Evolutionary conservation across 768 basidiomycete genomes (phyloP).

Genomic region (Sistotremastrum niveocremeum): DNA sequence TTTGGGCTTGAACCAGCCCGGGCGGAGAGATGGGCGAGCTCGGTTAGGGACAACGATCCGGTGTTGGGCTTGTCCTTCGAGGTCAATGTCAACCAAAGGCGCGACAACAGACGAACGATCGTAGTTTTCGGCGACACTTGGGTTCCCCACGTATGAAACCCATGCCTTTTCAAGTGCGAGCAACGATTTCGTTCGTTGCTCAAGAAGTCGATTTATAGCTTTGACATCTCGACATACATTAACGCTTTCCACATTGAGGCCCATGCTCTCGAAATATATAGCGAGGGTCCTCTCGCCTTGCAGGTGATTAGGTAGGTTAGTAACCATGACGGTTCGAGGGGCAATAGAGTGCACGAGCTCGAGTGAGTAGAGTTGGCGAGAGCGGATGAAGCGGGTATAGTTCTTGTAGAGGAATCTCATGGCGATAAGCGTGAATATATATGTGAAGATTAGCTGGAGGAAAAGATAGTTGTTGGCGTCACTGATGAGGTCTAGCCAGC

Average conservation of each 20-base stretch:
- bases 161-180: constrained; percentile 72
- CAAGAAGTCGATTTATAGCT: constrained; percentile 55
- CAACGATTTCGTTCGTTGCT: constrained; percentile 69
- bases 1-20: constrained; percentile 57
- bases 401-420: constrained; percentile 82
- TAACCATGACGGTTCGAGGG: constrained; percentile 84
- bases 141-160: constrained; percentile 89
- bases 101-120: constrained; percentile 47
- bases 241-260: constrained; percentile 82
- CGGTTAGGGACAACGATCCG: constrained; percentile 65
- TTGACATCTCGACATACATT: constrained; percentile 77
- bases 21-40: constrained; percentile 61
- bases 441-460: constrained; percentile 85
- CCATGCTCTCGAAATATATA: constrained; percentile 88
- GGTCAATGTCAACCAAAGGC: constrained; percentile 25
- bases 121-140: constrained; percentile 72
- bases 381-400: constrained; percentile 77
- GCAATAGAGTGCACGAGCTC: constrained; percentile 93
- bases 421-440: constrained; percentile 79
- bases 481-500: constrained; percentile 83
- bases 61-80: constrained; percentile 41
- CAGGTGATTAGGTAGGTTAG: constrained; percentile 71
- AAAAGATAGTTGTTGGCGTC: constrained; percentile 85
- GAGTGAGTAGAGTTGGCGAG: constrained; percentile 86
- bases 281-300: constrained; percentile 76